Percentiles rank a stretch among this genome's conserved stretches.
Conservation (phyloP, 2,329 filamentous ascomycete genomes). For the Endothia cerciana region DNA sequence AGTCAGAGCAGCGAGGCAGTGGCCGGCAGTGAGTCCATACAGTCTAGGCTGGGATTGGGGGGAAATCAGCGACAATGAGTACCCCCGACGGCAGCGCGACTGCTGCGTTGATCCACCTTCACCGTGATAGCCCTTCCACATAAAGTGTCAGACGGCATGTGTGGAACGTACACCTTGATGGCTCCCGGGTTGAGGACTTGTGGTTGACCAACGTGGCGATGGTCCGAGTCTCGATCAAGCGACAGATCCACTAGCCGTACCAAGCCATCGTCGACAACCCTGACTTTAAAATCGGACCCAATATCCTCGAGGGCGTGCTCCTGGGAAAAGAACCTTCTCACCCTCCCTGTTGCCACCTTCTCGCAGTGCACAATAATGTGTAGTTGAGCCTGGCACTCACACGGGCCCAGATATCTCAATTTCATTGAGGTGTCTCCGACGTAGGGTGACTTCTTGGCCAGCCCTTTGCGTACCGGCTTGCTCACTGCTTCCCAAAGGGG, state of each 20-base stretch:
- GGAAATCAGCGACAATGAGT: background rate
- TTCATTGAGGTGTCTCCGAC: background rate
- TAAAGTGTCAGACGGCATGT: background rate
- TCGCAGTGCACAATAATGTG: background rate
- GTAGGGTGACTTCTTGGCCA: background rate
- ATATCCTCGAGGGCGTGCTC: constrained; percentile 1
- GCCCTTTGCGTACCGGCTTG: background rate
- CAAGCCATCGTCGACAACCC: background rate
- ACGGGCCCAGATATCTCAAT: background rate
- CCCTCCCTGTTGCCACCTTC: background rate
- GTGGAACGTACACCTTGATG: background rate
- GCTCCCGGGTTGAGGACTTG: background rate
- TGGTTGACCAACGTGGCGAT: no score
- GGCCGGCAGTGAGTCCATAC: constrained; percentile 6
- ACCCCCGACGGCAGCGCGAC: background rate
- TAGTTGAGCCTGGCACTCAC: background rate
- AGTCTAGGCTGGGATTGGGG: background rate
- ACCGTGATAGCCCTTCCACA: background rate
- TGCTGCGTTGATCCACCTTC: background rate
- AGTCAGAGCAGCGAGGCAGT: background rate
- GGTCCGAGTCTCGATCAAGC: background rate
- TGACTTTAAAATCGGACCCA: background rate
- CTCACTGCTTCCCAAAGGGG: background rate
- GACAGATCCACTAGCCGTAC: background rate
- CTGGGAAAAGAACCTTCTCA: background rate